Conservation (phyloP, 352 stramenopile species). For the Blastocystis sp. region DNA sequence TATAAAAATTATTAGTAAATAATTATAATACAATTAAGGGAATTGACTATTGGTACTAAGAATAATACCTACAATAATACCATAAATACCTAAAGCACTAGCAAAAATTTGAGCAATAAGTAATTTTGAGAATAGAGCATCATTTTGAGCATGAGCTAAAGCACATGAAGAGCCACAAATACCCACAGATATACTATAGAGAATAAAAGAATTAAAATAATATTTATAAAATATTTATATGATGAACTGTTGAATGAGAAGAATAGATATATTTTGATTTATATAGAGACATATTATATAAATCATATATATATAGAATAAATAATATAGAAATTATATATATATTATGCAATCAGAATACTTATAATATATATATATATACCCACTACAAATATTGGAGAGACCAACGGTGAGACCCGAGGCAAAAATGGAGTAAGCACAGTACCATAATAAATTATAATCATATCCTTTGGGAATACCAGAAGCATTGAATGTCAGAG, state of each 20-base stretch:
- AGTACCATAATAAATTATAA: conserved; percentile 57
- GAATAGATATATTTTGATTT: no score
- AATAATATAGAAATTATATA: no score
- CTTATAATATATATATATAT: conserved; percentile 27
- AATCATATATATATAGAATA: no score
- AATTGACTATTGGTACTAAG: conserved; percentile 67
- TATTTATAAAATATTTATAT: no score
- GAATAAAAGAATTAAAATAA: no score
- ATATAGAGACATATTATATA: no score
- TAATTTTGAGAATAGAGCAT: conserved; percentile 64
- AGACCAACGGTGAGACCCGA: conserved; percentile 60
- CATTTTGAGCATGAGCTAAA: conserved; percentile 64
- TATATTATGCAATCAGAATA: no score
- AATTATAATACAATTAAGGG: no score
- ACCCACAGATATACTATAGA: conserved; percentile 55
- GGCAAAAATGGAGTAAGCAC: conserved; percentile 61
- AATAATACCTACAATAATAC: conserved; percentile 71
- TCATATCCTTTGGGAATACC: conserved; percentile 41
- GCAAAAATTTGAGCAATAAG: conserved; percentile 73
- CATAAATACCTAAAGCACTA: conserved; percentile 65
- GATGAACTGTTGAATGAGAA: no score
- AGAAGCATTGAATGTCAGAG: background rate
- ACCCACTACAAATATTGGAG: conserved; percentile 67
- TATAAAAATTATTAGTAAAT: no score
- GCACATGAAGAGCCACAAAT: conserved; percentile 65